Evolutionary conservation across 495 filamentous ascomycete species (phyloP).

Genomic region (Podospora pseudoanserina): DNA sequence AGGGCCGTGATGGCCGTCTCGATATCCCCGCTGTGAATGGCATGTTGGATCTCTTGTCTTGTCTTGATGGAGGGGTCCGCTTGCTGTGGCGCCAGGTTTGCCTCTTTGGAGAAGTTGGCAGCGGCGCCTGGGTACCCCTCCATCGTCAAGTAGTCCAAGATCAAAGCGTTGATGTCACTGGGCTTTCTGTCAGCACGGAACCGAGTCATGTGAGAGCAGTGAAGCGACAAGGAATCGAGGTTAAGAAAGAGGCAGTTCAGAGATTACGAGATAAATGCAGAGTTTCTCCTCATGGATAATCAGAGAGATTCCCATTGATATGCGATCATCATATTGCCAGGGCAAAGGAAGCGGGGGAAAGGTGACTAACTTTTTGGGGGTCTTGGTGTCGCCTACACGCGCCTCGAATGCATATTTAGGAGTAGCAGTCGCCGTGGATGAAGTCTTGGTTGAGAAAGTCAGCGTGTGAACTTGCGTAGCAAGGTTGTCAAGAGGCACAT

Average conservation of each 20-base stretch:
- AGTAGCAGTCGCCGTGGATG: conserved; percentile 63
- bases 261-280: conserved; percentile 39
- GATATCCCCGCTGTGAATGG: conserved; percentile 79
- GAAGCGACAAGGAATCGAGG: conserved; percentile 42
- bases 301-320: conserved; percentile 99
- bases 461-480: conserved; percentile 9
- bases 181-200: conserved; percentile 16
- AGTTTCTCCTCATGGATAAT: conserved; percentile 82
- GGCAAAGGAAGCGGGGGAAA: conserved; percentile 15
- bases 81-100: conserved; percentile 72
- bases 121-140: conserved; percentile 94
- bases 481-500: background rate
- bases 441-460: conserved; percentile 46
- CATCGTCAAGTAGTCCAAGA: conserved; percentile 96
- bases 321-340: conserved; percentile 72
- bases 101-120: conserved; percentile 88
- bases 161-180: conserved; percentile 91
- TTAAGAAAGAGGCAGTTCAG: conserved; percentile 19
- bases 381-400: conserved; percentile 79
- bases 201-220: conserved; percentile 46
- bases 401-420: conserved; percentile 71
- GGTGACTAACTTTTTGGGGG: conserved; percentile 77
- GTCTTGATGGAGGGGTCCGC: conserved; percentile 69
- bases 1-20: conserved; percentile 79
- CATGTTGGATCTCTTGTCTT: conserved; percentile 72